Evolutionary conservation across 2,329 filamentous ascomycete genomes (phyloP).

Genomic region (Sclerotinia spermophila): DNA sequence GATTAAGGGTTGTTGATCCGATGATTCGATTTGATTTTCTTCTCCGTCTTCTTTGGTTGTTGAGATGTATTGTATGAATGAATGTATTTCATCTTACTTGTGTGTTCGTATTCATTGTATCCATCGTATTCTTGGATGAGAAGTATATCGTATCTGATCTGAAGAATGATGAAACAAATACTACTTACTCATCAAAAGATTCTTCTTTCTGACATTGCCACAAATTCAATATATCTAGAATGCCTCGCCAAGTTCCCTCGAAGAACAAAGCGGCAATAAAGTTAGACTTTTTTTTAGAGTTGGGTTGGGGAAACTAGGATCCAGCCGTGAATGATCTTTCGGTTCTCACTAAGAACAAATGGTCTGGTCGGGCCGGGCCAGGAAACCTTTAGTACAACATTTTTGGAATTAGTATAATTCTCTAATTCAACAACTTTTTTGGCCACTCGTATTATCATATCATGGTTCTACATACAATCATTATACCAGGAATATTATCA

Average conservation of each 20-base stretch:
- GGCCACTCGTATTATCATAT: neutral
- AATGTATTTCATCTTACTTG: too few relatives aligned
- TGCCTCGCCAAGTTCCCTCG: neutral
- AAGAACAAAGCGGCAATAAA: constrained; percentile 5
- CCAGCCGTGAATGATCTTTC: neutral
- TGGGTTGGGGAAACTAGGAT: constrained; percentile 15
- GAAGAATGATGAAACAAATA: neutral
- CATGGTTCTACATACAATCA: neutral
- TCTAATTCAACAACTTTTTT: neutral
- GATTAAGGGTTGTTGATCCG: neutral
- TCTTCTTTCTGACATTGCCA: neutral
- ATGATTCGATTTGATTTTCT: neutral
- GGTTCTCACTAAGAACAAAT: neutral
- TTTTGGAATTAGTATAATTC: neutral
- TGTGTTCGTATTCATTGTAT: neutral
- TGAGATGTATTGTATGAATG: neutral
- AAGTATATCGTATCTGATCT: neutral
- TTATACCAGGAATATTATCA: neutral
- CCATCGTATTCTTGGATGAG: neutral
- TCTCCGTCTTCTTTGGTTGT: neutral
- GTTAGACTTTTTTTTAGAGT: constrained; percentile 2
- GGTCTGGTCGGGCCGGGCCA: neutral
- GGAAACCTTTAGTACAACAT: neutral
- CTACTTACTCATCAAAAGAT: too few relatives aligned
- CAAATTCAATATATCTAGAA: neutral